These are phyloP conservation scores for Suillus subaureus DNA, from an alignment of 768 basidiomycete genomes.

Conservation along the genomic window DNA sequence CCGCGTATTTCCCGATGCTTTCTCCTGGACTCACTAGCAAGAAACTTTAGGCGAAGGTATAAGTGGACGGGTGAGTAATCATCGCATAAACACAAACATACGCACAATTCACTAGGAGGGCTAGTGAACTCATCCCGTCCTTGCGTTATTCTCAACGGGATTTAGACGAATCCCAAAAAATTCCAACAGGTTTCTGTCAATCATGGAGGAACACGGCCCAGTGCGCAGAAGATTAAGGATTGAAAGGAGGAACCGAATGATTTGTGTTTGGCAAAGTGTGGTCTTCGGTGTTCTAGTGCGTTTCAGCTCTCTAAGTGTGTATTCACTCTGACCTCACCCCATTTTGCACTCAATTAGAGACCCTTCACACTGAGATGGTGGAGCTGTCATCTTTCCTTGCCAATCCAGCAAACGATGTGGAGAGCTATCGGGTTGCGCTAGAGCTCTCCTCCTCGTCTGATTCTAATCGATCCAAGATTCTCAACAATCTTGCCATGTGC, in stretches of 20 bases:
- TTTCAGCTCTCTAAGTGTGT: too few relatives aligned
- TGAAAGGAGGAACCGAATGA: background rate
- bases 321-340: too few relatives aligned
- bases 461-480: too few relatives aligned
- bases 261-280: too few relatives aligned
- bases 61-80: conserved; percentile 8
- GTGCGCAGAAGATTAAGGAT: background rate
- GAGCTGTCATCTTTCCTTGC: too few relatives aligned
- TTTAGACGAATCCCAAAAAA: background rate
- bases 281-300: too few relatives aligned
- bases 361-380: too few relatives aligned
- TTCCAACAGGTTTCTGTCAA: background rate
- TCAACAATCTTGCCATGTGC: too few relatives aligned
- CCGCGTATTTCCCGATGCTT: conserved; percentile 94
- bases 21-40: conserved; percentile 85
- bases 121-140: conserved; percentile 60
- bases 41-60: conserved; percentile 53
- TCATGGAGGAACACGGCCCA: background rate
- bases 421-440: too few relatives aligned
- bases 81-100: conserved; percentile 22
- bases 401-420: too few relatives aligned
- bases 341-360: too few relatives aligned
- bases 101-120: conserved; percentile 74
- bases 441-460: too few relatives aligned
- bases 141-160: background rate